These are phyloP conservation scores for Jatropha multifida DNA, from an alignment of 441 rosid species.

Conservation along the genomic window DNA sequence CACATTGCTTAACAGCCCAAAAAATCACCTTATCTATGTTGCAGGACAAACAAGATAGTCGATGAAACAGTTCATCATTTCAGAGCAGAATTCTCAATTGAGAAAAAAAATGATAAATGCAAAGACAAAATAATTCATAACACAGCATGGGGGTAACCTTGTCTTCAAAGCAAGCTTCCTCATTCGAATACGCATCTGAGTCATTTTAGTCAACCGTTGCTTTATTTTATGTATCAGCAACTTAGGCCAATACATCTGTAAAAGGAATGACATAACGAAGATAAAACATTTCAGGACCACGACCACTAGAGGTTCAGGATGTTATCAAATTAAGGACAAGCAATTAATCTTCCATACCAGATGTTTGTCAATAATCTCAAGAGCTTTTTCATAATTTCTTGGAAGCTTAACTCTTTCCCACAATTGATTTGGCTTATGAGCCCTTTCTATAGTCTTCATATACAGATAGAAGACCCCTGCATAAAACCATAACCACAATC, in stretches of 20 bases:
- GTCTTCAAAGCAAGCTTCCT: constrained; percentile 84
- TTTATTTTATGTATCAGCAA: constrained; percentile 76
- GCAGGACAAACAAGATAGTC: neutral
- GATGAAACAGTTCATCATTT: neutral
- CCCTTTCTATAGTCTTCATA: constrained; percentile 93
- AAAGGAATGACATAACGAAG: neutral
- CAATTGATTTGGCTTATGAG: constrained; percentile 77
- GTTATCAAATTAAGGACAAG: neutral
- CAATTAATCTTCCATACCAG: constrained; percentile 46
- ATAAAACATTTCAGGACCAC: neutral
- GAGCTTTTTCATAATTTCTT: constrained; percentile 77
- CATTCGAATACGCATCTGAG: constrained; percentile 91
- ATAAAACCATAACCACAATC: neutral
- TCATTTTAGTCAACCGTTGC: constrained; percentile 89
- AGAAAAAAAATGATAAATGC: neutral
- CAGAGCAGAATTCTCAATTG: neutral
- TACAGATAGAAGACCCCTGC: constrained; percentile 78
- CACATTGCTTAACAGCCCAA: neutral
- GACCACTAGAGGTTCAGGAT: neutral
- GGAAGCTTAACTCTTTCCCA: constrained; percentile 93
- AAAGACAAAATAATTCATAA: constrained; percentile 8
- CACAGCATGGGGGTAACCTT: constrained; percentile 38
- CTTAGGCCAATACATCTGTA: constrained; percentile 83
- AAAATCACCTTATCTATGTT: neutral
- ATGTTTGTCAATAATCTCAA: constrained; percentile 81